Percentiles rank a stretch among this genome's conserved stretches.
phyloP scores from a whole-genome alignment of 805 yeast species.

The Priceomyces haplophilus region DNA sequence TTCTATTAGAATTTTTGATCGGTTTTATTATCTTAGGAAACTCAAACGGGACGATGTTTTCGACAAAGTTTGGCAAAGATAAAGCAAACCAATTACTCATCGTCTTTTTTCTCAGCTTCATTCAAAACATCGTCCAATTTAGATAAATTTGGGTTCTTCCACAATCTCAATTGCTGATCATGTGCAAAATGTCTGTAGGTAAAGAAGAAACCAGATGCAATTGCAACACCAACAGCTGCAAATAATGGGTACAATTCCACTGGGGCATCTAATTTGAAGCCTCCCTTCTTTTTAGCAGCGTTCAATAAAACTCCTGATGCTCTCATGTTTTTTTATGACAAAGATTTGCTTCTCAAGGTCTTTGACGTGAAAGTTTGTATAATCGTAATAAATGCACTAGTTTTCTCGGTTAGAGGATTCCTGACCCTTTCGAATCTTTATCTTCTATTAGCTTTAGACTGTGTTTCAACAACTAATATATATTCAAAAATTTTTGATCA shows the following conservation, averaged over 20 bases:
- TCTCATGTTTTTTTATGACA: conserved; percentile 26
- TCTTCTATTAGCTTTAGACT: background rate
- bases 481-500: background rate
- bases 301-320: conserved; percentile 39
- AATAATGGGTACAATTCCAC: conserved; percentile 48
- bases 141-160: conserved; percentile 45
- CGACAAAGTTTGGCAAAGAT: too few species aligned
- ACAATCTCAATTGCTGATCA: conserved; percentile 44
- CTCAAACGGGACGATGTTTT: too few species aligned
- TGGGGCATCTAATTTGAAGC: conserved; percentile 23
- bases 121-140: conserved; percentile 41
- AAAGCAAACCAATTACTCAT: conserved; percentile 1
- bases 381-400: background rate
- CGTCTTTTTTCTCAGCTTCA: conserved; percentile 28
- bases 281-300: conserved; percentile 36
- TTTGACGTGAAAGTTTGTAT: background rate
- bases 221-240: conserved; percentile 43
- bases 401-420: background rate
- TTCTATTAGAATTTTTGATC: background rate
- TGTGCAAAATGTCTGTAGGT: conserved; percentile 48
- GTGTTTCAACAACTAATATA: background rate
- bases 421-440: conserved; percentile 1
- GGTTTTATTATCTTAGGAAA: too few species aligned
- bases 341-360: background rate
- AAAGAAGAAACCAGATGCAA: conserved; percentile 37